These are phyloP conservation scores for Cercophora newfieldiana DNA, from an alignment of 495 filamentous ascomycete genomes.

Conservation along the genomic window DNA sequence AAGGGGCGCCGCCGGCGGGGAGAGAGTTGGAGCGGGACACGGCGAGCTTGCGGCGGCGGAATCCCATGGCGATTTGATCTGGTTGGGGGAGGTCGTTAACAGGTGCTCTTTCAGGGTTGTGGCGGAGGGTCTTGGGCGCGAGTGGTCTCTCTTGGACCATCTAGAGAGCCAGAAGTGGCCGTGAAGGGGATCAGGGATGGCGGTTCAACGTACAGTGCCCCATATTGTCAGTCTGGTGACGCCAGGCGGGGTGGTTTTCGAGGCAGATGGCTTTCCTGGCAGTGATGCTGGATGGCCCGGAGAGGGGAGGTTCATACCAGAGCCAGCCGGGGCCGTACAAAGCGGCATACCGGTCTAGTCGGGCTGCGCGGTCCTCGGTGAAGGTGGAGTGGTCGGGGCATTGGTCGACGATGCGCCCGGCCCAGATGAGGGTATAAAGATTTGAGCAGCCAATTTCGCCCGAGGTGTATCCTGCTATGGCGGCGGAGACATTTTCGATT, in stretches of 20 bases:
- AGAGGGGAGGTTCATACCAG: conserved; percentile 51
- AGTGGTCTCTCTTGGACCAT: not conserved
- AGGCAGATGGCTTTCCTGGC: conserved; percentile 38
- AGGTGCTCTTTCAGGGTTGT: not conserved
- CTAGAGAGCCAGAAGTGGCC: too few relatives aligned
- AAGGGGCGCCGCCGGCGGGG: not conserved
- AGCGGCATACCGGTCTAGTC: conserved; percentile 42
- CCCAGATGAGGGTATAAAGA: conserved; percentile 47
- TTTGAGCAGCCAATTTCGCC: conserved; percentile 42
- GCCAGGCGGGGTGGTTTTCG: conserved; percentile 20
- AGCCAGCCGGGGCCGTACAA: conserved; percentile 48
- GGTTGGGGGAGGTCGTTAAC: not conserved
- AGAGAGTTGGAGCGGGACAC: conserved; percentile 4
- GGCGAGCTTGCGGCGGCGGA: conserved; percentile 24
- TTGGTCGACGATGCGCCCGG: conserved; percentile 46
- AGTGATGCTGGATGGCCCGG: conserved; percentile 1
- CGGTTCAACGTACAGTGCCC: conserved; percentile 26
- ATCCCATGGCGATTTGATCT: conserved; percentile 22
- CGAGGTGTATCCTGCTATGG: conserved; percentile 44
- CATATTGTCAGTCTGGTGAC: conserved; percentile 17
- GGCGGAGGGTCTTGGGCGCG: not conserved
- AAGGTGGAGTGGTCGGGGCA: conserved; percentile 40
- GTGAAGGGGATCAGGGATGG: not conserved
- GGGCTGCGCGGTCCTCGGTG: conserved; percentile 38
- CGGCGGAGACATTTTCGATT: conserved; percentile 44